These are phyloP conservation scores for Hamigera avellanea DNA, from an alignment of 495 filamentous ascomycete genomes.

Conservation along the genomic window DNA sequence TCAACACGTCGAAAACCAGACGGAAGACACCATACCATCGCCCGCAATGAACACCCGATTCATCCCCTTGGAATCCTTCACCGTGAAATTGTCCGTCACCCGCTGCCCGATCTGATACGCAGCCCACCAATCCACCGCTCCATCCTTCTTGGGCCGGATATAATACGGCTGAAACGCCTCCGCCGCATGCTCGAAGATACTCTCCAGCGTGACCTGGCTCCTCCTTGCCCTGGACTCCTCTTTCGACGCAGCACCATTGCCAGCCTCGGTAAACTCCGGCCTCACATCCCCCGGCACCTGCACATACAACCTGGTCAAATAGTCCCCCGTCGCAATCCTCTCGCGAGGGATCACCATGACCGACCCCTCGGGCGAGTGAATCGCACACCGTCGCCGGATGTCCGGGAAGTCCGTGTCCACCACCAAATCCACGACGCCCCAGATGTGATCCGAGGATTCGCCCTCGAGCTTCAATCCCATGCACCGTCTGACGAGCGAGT, in stretches of 20 bases:
- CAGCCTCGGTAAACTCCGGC: conserved; percentile 7
- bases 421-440: conserved; percentile 55
- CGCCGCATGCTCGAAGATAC: conserved; percentile 29
- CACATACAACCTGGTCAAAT: conserved; percentile 58
- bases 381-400: conserved; percentile 52
- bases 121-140: conserved; percentile 51
- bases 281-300: conserved; percentile 28
- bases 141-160: conserved; percentile 26
- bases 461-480: conserved; percentile 49
- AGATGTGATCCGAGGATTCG: conserved; percentile 52
- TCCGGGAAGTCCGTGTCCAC: conserved; percentile 62
- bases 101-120: conserved; percentile 62
- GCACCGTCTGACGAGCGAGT: conserved; percentile 45
- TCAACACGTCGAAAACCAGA: too few species aligned
- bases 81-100: conserved; percentile 53
- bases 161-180: conserved; percentile 36
- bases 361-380: conserved; percentile 54
- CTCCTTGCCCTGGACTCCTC: conserved; percentile 21
- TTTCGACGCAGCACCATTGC: conserved; percentile 9
- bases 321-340: conserved; percentile 37
- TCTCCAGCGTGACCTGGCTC: conserved; percentile 27
- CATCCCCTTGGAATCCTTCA: conserved; percentile 35
- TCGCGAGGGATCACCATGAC: conserved; percentile 67
- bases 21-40: conserved; percentile 41
- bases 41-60: conserved; percentile 55